These are phyloP conservation scores for Phaeophleospora eucalypticola DNA, from an alignment of 2,329 filamentous ascomycete genomes.

Conservation along the genomic window DNA sequence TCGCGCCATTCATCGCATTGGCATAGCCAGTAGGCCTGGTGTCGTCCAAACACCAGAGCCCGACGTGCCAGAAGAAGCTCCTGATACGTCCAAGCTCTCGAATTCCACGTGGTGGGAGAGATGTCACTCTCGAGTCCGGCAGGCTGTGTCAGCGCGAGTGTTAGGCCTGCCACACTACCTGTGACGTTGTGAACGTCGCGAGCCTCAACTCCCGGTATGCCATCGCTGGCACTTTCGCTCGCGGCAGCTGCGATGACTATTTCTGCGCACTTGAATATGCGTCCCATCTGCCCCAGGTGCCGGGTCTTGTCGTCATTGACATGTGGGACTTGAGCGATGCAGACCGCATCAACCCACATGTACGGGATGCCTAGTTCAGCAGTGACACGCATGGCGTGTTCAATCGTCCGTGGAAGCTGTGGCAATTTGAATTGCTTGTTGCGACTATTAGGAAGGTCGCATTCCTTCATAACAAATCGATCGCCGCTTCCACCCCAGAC, in stretches of 20 bases:
- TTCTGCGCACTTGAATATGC: not conserved
- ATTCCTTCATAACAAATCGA: not conserved
- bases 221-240: not conserved
- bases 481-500: not conserved
- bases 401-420: not conserved
- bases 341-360: not conserved
- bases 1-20: not conserved
- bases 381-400: not conserved
- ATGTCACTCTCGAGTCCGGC: not conserved
- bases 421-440: not conserved
- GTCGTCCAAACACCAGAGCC: not conserved
- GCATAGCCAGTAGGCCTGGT: not conserved
- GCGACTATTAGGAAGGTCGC: not conserved
- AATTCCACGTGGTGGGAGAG: not conserved
- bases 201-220: not conserved
- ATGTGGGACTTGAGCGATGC: not conserved
- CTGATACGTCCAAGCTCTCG: not conserved
- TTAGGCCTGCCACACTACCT: not conserved
- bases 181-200: not conserved
- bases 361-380: not conserved
- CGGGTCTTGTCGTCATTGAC: not conserved
- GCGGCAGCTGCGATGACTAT: not conserved
- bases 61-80: not conserved
- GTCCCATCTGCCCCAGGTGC: not conserved
- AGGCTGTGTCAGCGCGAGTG: not conserved